Evolutionary conservation across 495 filamentous ascomycete species (phyloP), one percentile per base, ranked within the genome.

Genomic region (Penicillium robsamsonii): DNA sequence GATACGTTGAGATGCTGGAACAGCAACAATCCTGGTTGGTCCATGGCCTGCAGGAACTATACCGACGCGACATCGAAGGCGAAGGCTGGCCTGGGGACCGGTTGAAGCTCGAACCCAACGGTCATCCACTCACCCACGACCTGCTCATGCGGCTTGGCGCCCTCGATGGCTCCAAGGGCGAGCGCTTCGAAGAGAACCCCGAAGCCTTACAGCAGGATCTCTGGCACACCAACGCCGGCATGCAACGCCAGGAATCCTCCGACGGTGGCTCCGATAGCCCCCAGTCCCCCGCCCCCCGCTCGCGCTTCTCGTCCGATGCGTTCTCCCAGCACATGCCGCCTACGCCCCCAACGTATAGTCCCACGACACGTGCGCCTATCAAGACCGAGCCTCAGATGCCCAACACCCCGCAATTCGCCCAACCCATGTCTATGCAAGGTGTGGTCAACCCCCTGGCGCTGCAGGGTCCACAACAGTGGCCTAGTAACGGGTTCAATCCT

Each of bases 1-100:
- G 84, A 63, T 87, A 87, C 56, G 84, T 87, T 33, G 85, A 88
- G 61, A 85, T 87, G 81, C 80, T 88, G n/a, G 85, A 88, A 59
- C 82, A 86, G 59, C 84, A 88, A 72, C 84, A 87, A 70, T 63
- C 68, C 10, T 85, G 85, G 70, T 74, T 88, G 3, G 83, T 87
- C 46, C 68, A 83, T 41, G 84, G 78, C 27, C 72, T 87, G 1
- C 82, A 84, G 59, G 80, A 86, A 67, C 63, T 86, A 33, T 88
- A 87, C 63, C 73, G 73, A 49, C 81, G 79, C 30, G 60, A 77
- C 22, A 67, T 68, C 29, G 73, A 71, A 25, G 76, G 79, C 38
- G 72, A 81, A 58, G 70, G 72, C 37, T 88, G 85, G 85, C 67
- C 71, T 1, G 85, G 84, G 20, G 71, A 77, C 12, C 75, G 65